Base-by-base conservation (phyloP, 306 rosid genomes). In the Fragaria nilgerrensis region DNA sequence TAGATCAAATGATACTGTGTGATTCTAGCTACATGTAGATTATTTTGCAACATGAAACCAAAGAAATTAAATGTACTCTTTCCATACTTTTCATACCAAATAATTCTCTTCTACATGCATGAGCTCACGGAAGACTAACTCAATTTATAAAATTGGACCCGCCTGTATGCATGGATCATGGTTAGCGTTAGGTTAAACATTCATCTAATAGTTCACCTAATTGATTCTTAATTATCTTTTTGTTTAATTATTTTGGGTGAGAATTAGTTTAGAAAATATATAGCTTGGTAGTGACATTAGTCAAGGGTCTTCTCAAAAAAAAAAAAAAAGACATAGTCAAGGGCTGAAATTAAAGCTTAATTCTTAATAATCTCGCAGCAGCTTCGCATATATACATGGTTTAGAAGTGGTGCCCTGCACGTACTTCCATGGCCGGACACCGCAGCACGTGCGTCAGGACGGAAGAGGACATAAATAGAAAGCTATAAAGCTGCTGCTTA, bases 401-500 rank as follows among this genome's bases (percentile, higher is more conserved):
- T 55, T 32, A 32, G 12, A 15, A 32, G 68, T 32, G 43, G 43
- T 32, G 43, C 66, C 41, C 12, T 7, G 68, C 66, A 55, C 29
- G 41, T 23, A 73, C 20, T 73, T 44, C 77, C 25, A 73, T 5
- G 23, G 52, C 52, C 47, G 64, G 36, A 72, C 76, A 52, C 34
- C 32, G 53, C 39, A 73, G 67, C 77, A 73, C 68, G 50, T 65
- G 73, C 49, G 45, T 25, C 61, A 76, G 44, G 9, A 2, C 1
- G 23, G 19, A 37, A 49, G 47, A 66, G 75, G 68, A 55, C 56
- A 68, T 27, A 55, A 68, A 68, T 77, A 49, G 68, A 68, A 67
- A 77, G 75, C 13, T 10, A 23, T 39, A 68, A 77, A 77, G 68
- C 68, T 76, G 75, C 75, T 52, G 2, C 44, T 41, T 41, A 25